Percentiles rank a stretch among this genome's conserved stretches.
phyloP scores from a whole-genome alignment of 192 early-diverging fungal genomes.

The Funneliformis mosseae region DNA sequence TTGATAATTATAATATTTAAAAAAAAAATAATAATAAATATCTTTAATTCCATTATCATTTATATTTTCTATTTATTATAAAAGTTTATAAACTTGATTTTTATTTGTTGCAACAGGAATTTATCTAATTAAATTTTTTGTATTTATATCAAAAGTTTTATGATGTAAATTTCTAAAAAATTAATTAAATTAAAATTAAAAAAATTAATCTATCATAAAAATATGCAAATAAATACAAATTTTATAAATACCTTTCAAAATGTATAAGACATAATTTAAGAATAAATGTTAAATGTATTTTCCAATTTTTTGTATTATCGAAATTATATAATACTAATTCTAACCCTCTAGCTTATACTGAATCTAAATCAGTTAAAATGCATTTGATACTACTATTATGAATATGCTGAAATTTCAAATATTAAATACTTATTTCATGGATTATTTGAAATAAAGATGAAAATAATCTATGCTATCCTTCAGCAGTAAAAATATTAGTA shows the following conservation, averaged over 20 bases:
- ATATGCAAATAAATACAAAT: too few species aligned
- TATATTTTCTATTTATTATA: too few species aligned
- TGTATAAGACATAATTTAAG: background rate
- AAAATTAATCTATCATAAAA: too few species aligned
- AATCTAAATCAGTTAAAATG: background rate
- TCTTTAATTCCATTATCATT: too few species aligned
- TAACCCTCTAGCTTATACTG: background rate
- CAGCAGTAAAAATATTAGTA: background rate
- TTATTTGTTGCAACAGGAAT: too few species aligned
- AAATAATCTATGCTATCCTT: background rate
- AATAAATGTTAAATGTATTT: background rate
- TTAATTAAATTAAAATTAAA: too few species aligned
- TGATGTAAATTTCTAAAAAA: too few species aligned
- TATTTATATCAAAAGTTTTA: too few species aligned
- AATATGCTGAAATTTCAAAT: background rate
- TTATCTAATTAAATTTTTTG: too few species aligned
- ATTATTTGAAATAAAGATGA: conserved; percentile 3
- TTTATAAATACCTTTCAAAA: background rate
- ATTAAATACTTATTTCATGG: background rate
- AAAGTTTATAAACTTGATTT: too few species aligned
- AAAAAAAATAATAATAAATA: too few species aligned
- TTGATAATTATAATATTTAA: too few species aligned
- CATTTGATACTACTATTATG: background rate
- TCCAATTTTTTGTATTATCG: background rate
- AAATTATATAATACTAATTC: background rate